These are phyloP conservation scores for Xylaria intraflava DNA, from an alignment of 495 filamentous ascomycete species.

Conservation along the genomic window DNA sequence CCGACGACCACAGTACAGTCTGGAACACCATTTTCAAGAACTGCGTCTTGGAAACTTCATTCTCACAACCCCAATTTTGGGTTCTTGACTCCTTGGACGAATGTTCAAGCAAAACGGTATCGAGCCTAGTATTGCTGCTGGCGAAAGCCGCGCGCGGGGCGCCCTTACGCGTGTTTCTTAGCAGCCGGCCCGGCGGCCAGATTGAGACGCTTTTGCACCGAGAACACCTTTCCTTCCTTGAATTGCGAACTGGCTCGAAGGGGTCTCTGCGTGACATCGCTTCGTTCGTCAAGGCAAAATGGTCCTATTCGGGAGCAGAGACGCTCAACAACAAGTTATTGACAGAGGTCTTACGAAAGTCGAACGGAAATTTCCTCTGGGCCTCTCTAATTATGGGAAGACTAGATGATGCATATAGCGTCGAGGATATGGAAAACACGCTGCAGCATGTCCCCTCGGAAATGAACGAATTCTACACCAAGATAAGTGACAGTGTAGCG, in stretches of 20 bases:
- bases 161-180: constrained; percentile 29
- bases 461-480: constrained; percentile 20
- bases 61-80: constrained; percentile 18
- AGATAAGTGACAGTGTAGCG: constrained; percentile 11
- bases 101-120: constrained; percentile 3
- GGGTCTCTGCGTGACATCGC: constrained; percentile 16
- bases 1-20: constrained; percentile 17
- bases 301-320: constrained; percentile 3
- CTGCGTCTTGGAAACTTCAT: constrained; percentile 18
- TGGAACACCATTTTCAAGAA: constrained; percentile 22
- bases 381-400: constrained; percentile 11
- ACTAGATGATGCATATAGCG: constrained; percentile 13
- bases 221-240: constrained; percentile 1
- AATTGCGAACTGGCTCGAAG: constrained; percentile 13
- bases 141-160: constrained; percentile 16
- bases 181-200: constrained; percentile 20
- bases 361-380: constrained; percentile 19
- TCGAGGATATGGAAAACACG: constrained; percentile 12
- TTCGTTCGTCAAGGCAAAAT: constrained; percentile 5
- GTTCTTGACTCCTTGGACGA: constrained; percentile 24
- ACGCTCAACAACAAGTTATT: constrained; percentile 4
- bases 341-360: constrained; percentile 14
- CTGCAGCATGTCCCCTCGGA: constrained; percentile 17
- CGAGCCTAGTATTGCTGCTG: constrained; percentile 24
- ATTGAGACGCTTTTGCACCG: constrained; percentile 11